Conservation (phyloP, 352 stramenopile species). For the Phytophthora capsici region DNA sequence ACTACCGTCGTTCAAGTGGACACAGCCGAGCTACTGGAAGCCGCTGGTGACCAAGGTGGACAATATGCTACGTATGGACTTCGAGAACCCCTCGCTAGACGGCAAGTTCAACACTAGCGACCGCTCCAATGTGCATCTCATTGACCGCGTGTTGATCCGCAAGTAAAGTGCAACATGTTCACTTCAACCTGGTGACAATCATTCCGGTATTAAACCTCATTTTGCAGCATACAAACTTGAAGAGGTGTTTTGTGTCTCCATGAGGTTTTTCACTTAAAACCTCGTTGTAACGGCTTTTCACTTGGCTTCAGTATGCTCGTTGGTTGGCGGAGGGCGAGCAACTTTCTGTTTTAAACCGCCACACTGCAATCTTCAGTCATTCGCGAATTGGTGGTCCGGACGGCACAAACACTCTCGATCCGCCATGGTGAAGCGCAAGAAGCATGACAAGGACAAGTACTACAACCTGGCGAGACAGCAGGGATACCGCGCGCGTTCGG, state of each 20-base stretch:
- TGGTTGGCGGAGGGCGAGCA: conserved; percentile 29
- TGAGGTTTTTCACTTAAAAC: conserved; percentile 36
- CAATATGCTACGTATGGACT: conserved; percentile 85
- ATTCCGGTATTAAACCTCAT: conserved; percentile 33
- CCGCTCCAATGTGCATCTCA: conserved; percentile 82
- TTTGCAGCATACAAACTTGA: conserved; percentile 10
- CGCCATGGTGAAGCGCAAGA: conserved; percentile 95
- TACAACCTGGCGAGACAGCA: conserved; percentile 99
- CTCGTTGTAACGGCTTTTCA: conserved; percentile 15
- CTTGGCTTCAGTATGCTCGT: conserved; percentile 42
- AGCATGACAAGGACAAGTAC: conserved; percentile 99
- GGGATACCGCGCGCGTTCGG: conserved; percentile 97
- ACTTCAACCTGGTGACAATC: conserved; percentile 23
- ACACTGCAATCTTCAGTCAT: conserved; percentile 16
- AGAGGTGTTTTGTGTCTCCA: conserved; percentile 22
- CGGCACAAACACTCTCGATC: conserved; percentile 4
- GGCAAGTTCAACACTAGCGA: conserved; percentile 76
- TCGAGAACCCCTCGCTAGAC: conserved; percentile 83
- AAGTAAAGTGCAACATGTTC: conserved; percentile 28
- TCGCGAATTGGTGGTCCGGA: conserved; percentile 32
- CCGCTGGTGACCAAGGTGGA: conserved; percentile 82
- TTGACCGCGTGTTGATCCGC: conserved; percentile 71
- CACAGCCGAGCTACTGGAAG: conserved; percentile 83
- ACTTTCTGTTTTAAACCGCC: neutral
- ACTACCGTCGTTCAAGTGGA: conserved; percentile 78